phyloP scores from a whole-genome alignment of 208 protist genomes.

The Leishmania turanica region DNA sequence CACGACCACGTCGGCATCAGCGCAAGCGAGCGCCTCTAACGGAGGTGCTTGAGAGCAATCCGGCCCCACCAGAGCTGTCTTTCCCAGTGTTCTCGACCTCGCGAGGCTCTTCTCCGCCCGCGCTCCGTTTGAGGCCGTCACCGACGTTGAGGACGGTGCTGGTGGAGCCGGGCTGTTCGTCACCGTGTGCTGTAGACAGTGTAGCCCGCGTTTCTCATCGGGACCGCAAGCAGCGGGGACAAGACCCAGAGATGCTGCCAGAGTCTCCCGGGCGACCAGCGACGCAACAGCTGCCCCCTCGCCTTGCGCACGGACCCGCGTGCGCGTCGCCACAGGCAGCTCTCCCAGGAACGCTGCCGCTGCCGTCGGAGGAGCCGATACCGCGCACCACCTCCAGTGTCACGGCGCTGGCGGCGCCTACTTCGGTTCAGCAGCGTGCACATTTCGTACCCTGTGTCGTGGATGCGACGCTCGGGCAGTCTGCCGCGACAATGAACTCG shows the following conservation, averaged over 20 bases:
- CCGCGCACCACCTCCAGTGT: background rate
- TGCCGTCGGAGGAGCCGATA: background rate
- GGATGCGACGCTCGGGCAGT: background rate
- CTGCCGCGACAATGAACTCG: background rate
- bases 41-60: too few species aligned
- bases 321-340: background rate
- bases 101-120: background rate
- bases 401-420: too few species aligned
- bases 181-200: background rate
- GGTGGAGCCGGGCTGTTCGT: background rate
- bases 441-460: background rate
- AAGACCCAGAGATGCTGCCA: background rate
- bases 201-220: background rate
- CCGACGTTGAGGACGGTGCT: too few species aligned
- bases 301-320: background rate
- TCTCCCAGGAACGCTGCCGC: background rate
- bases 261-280: background rate
- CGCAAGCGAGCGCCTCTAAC: background rate
- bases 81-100: background rate
- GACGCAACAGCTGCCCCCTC: background rate
- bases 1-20: background rate
- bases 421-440: background rate
- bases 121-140: background rate
- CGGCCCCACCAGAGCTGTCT: background rate
- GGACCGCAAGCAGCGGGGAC: background rate